Base-by-base conservation (phyloP, 2,329 filamentous ascomycete genomes). In the Xylariaceae sp. region DNA sequence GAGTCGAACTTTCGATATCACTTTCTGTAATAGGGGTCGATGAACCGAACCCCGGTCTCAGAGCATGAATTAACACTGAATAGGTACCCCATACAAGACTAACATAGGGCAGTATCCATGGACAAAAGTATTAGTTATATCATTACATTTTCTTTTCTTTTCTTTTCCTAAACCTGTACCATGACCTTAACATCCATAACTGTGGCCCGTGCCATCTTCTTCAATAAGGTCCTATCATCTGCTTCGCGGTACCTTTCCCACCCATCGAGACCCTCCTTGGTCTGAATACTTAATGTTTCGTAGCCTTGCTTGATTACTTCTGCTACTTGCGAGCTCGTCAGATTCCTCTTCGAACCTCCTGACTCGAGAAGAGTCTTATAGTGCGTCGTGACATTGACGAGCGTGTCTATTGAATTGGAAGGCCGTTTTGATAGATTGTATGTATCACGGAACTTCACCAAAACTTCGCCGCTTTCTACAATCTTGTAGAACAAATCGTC, bases 401-500 rank as follows among this genome's bases (percentile, higher is more conserved):
- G 80, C 0, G 90, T 95, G 53, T 90, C 88, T 69, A 97, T 94
- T 2, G 90, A 90, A 75, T 82, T 89, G 51, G 82, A 84, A 18
- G 79, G 75, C 51, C 84, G 75, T 61, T 80, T 82, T 1, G 76
- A 77, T 13, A 88, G 74, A 3, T 77, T 76, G 73, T 94, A 97
- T 8, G 84, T 87, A 63, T 92, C 85, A 47, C 90, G 85, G 76
- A 97, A 96, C 70, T 90, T 91, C 37, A 82, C 77, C 18, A 97
- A 81, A 10, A 90, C 82, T 53, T 96, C 90, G 9, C 92, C 91
- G 1, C 88, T 89, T 74, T 99, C 94, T 30, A 97, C 92, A 1
- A 97, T 83, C 76, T 99, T 99, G 83, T 99, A 99, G 76, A 99
- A 97, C 0, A 99, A 80, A 70, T 99, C 94, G 69, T 99, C 94